phyloP scores from a whole-genome alignment of 129 eudicot species.

The Flaveria sonorensis region DNA sequence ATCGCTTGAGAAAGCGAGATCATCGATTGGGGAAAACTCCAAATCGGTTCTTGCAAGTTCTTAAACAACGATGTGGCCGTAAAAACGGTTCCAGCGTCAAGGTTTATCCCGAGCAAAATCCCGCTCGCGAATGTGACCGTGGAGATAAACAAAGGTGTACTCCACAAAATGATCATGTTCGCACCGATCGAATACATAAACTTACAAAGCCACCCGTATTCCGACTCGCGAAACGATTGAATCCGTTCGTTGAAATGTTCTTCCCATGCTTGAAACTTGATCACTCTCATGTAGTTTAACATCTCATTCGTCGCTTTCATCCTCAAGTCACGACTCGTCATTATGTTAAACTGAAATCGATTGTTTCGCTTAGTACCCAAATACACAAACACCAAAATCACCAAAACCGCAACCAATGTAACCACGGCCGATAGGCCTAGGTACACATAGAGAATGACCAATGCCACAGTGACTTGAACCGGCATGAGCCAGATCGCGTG shows the following conservation, averaged over 20 bases:
- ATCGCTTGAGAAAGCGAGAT: conserved; percentile 59
- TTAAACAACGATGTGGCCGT: conserved; percentile 56
- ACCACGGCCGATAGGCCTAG: conserved; percentile 45
- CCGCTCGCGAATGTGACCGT: conserved; percentile 52
- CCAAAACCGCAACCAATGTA: conserved; percentile 37
- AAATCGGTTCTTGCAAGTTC: conserved; percentile 61
- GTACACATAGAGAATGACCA: conserved; percentile 42
- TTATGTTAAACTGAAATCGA: conserved; percentile 44
- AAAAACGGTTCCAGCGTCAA: conserved; percentile 60
- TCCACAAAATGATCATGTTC: conserved; percentile 50
- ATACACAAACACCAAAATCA: conserved; percentile 19
- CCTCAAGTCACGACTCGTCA: conserved; percentile 53
- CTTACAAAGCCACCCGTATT: conserved; percentile 58
- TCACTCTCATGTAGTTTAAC: conserved; percentile 66
- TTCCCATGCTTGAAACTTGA: conserved; percentile 81
- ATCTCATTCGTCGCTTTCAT: conserved; percentile 62
- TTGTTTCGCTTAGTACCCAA: conserved; percentile 32
- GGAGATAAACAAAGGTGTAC: conserved; percentile 45
- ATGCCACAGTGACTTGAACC: conserved; percentile 42
- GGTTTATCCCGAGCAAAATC: conserved; percentile 33
- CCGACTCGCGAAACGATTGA: conserved; percentile 41
- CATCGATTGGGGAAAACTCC: conserved; percentile 61
- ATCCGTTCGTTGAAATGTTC: conserved; percentile 56
- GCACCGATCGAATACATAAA: conserved; percentile 45
- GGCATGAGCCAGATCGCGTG: conserved; percentile 72